Base-by-base conservation (phyloP, 192 early-diverging fungal species). In the Coemansia erecta region DNA sequence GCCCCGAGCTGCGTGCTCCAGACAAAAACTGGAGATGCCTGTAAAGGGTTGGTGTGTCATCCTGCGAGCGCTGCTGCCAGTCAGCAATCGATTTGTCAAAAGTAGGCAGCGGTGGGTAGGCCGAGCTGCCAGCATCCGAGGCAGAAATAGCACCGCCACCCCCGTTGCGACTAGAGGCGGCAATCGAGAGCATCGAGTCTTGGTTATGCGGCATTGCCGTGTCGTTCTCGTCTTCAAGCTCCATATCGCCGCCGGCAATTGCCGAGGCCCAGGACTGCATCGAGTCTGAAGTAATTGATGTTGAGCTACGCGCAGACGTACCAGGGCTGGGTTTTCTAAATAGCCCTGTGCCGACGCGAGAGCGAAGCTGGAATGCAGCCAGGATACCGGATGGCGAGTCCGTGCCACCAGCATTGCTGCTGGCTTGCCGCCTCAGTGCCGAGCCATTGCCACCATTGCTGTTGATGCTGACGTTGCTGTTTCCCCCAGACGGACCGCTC, bases 281-380 rank as follows among this genome's bases (percentile, higher is more conserved):
- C 9, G 69, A 72, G 9, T 68, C 75, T 10, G 69, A 67, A 4
- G 49, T 57, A 14, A 64, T 58, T 5, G 76, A 78, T 7, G 58
- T 62, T 26, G 76, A 72, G 66, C 76, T 78, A 51, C 70, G 70
- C 15, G 76, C 64, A 13, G 76, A 78, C 0, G 58, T 28, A 5
- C 47, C 60, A 2, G 68, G 22, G 40, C 58, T 68, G 12, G 61
- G 17, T 53, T 77, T 64, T 15, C 58, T 28, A 40, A 71, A 60
- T 42, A 63, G 54, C 17, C 58, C 61, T 11, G 74, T 53, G 40
- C 61, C 58, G 17, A 63, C 56, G 15, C 63, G 64, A 23, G 68
- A 47, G 4, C 55, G 70, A 17, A 68, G 43, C 40, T 72, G 65
- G 35, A 64, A 61, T 9, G 70, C 56, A 11, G 76, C 72, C 18